Conservation (phyloP, 139 green algal species). For the Coccomyxa sp. region DNA sequence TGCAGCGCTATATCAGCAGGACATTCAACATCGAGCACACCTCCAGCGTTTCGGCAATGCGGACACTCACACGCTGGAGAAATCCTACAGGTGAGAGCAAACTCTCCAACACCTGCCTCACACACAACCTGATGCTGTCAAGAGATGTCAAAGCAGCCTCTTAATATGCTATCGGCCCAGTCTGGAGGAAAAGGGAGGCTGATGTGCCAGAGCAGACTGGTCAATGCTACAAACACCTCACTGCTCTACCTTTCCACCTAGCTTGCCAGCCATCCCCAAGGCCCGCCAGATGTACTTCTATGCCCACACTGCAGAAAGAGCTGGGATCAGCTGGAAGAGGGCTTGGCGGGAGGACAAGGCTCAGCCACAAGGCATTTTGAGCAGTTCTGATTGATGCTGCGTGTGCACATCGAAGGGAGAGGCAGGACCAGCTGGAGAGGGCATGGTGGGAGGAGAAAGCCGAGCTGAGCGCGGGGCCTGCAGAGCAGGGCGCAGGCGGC, state of each 20-base stretch:
- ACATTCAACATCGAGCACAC: slow-evolving; percentile 35
- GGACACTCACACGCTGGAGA: slow-evolving; percentile 32
- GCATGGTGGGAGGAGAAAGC: slow-evolving; percentile 55
- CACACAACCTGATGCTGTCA: background rate
- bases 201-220: background rate
- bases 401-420: slow-evolving; percentile 6
- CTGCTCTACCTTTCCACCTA: background rate
- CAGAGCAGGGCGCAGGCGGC: background rate
- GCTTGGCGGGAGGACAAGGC: background rate
- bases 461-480: slow-evolving; percentile 11
- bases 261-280: no score
- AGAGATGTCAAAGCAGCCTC: background rate
- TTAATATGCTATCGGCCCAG: no score
- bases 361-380: background rate
- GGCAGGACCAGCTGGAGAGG: slow-evolving; percentile 36
- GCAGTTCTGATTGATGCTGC: background rate
- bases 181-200: no score
- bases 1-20: slow-evolving; percentile 17
- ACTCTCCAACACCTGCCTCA: background rate
- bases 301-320: background rate
- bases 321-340: background rate
- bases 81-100: slow-evolving; percentile 17
- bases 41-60: slow-evolving; percentile 37
- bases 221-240: background rate
- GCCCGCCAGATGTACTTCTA: no score